phyloP scores from a whole-genome alignment of 768 basidiomycete genomes.

The Boletus vermiculosoides region DNA sequence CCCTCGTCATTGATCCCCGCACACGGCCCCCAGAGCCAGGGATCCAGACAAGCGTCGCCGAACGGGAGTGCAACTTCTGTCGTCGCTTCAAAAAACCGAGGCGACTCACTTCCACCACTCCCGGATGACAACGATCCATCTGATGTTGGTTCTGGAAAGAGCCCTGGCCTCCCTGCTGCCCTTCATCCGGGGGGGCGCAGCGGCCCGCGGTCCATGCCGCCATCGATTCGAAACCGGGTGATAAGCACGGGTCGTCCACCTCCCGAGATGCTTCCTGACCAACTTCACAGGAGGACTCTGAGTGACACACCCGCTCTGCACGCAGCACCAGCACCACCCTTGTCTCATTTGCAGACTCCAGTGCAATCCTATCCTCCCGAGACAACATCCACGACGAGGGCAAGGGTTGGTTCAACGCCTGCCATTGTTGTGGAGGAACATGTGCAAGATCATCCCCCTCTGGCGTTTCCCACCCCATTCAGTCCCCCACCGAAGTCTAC shows the following conservation, averaged over 20 bases:
- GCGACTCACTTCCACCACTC: conserved; percentile 42
- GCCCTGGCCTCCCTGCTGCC: conserved; percentile 35
- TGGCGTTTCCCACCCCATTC: conserved; percentile 8
- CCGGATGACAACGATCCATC: conserved; percentile 30
- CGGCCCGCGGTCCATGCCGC: conserved; percentile 19
- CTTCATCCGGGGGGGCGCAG: conserved; percentile 41
- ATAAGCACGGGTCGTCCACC: conserved; percentile 9
- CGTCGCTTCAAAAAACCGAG: conserved; percentile 15
- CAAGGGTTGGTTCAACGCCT: conserved; percentile 8
- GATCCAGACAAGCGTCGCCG: conserved; percentile 7
- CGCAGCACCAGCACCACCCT: neutral
- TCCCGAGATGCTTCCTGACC: conserved; percentile 9
- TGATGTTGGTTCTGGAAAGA: conserved; percentile 22
- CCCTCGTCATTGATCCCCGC: conserved; percentile 28
- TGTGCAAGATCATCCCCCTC: neutral
- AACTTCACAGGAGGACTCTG: conserved; percentile 5
- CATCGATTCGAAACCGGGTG: conserved; percentile 14
- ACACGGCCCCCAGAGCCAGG: conserved; percentile 4
- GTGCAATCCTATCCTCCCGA: conserved; percentile 7
- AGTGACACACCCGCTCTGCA: conserved; percentile 17
- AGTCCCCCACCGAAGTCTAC: neutral
- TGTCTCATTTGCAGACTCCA: conserved; percentile 9
- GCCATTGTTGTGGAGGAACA: conserved; percentile 20
- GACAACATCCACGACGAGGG: neutral
- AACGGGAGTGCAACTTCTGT: conserved; percentile 7